Base-by-base conservation (phyloP, 129 eudicot species). In the Flaveria robusta region DNA sequence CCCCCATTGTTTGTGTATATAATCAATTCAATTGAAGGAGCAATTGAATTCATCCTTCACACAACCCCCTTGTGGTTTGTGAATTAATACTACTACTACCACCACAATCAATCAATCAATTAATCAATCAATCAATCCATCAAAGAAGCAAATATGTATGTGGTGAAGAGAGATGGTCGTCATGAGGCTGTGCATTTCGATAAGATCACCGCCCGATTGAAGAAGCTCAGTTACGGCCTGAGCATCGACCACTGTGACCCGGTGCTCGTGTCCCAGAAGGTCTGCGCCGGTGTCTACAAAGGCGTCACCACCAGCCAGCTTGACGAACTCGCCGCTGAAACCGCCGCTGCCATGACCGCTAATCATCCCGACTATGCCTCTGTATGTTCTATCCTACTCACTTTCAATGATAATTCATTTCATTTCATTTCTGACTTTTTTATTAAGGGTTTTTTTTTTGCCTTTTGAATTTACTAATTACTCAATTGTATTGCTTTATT, bases 261-360 rank as follows among this genome's bases (percentile, higher is more conserved):
- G 5, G 96, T 90, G n/a, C 89, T 93, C 10, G 98, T 93, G 4
- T 75, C 98, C 0, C 97, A 93, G 83, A 93, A 93, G 71, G 98
- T 94, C 7, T 94, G 98, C 56, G 98, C 97, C 0, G 98, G 98
- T 69, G 98, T 94, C 42, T 94, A 91, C 82, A 94, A 88, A 68
- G 97, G 97, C 12, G 97, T 94, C 26, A 94, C 98, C 27, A 94
- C 98, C 4, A 91, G 96, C 63, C 97, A 91, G 76, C 90, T 91
- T 56, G 97, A 91, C 86, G 98, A 94, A 72, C 87, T 94, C 83
- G 98, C 98, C 39, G 98, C 98, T 0, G 98, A 94, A 51, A 94
- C 98, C 66, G 90, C 97, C 1, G 98, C 98, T 29, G 98, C 97
- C 20, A 78, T 94, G 93, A 94, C 98, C 9, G 90, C 98, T 16